Conservation (phyloP, 2,329 filamentous ascomycete species). For the Pseudodiploospora longispora region DNA sequence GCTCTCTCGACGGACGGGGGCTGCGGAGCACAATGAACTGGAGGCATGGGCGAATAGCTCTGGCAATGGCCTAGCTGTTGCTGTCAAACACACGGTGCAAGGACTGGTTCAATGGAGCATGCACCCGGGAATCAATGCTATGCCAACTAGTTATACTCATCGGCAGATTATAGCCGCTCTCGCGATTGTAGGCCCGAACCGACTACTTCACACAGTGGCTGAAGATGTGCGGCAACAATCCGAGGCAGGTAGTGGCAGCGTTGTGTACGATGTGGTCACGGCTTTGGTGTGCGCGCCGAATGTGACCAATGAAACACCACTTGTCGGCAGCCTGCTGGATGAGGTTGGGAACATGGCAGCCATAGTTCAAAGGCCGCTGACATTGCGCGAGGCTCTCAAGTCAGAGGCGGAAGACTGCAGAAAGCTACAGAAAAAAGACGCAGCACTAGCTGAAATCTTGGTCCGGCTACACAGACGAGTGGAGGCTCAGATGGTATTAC, state of each 20-base stretch:
- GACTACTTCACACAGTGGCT: conserved; percentile 53
- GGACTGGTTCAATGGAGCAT: conserved; percentile 60
- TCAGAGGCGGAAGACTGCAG: conserved; percentile 50
- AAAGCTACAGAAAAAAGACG: conserved; percentile 47
- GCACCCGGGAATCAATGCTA: conserved; percentile 44
- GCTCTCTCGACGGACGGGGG: conserved; percentile 52
- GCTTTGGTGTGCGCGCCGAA: conserved; percentile 63
- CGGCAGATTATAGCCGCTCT: conserved; percentile 56
- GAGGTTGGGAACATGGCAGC: conserved; percentile 27
- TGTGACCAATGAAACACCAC: conserved; percentile 35
- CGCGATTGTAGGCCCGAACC: conserved; percentile 53
- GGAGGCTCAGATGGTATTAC: conserved; percentile 52
- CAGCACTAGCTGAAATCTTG: conserved; percentile 49
- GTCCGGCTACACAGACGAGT: conserved; percentile 57
- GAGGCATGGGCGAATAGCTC: conserved; percentile 56
- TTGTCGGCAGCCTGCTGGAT: conserved; percentile 22
- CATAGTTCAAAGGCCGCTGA: conserved; percentile 39
- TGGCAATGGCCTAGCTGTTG: conserved; percentile 46
- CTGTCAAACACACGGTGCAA: conserved; percentile 54
- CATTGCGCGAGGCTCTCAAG: conserved; percentile 52
- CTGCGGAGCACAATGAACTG: conserved; percentile 57
- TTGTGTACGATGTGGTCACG: conserved; percentile 61
- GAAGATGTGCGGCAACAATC: conserved; percentile 60
- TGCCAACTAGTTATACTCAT: conserved; percentile 63
- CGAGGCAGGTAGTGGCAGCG: conserved; percentile 48